phyloP scores from a whole-genome alignment of 106 monocot genomes.

The Acorus calamus region DNA sequence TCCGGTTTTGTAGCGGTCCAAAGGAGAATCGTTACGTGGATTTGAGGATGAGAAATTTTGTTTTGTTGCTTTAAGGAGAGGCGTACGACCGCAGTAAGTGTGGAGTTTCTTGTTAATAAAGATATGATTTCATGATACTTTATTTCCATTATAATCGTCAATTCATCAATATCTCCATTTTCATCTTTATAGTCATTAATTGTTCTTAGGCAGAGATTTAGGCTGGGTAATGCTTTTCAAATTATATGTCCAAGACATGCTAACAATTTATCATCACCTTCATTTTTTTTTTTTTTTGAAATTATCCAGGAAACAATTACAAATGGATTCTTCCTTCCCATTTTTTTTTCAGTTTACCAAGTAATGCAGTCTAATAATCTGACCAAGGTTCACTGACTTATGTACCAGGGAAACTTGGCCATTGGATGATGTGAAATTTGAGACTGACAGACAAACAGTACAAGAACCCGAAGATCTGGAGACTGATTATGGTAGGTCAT shows the following conservation, averaged over 20 bases:
- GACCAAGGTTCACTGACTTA: no score
- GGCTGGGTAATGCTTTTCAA: no score
- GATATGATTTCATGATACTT: no score
- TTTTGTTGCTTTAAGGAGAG: slow-evolving; percentile 81
- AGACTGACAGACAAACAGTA: slow-evolving; percentile 68
- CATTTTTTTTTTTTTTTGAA: not conserved
- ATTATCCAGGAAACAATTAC: no score
- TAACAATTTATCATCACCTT: not conserved
- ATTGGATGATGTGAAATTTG: no score
- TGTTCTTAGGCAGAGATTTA: no score
- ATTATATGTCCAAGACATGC: slow-evolving; percentile 1
- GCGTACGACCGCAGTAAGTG: slow-evolving; percentile 67
- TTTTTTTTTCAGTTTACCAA: no score
- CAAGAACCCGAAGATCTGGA: slow-evolving; percentile 63
- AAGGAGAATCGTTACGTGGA: slow-evolving; percentile 74
- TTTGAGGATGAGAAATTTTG: slow-evolving; percentile 99
- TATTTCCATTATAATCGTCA: no score
- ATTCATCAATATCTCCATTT: no score
- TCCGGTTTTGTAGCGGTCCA: slow-evolving; percentile 38
- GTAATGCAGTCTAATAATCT: no score
- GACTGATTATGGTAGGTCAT: slow-evolving; percentile 55
- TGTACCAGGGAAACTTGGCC: slow-evolving; percentile 73
- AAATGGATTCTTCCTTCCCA: no score
- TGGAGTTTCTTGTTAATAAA: not conserved
- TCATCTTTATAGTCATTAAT: no score